Conservation (phyloP, 2,329 filamentous ascomycete species). For the Sporothrix variecibatus region DNA sequence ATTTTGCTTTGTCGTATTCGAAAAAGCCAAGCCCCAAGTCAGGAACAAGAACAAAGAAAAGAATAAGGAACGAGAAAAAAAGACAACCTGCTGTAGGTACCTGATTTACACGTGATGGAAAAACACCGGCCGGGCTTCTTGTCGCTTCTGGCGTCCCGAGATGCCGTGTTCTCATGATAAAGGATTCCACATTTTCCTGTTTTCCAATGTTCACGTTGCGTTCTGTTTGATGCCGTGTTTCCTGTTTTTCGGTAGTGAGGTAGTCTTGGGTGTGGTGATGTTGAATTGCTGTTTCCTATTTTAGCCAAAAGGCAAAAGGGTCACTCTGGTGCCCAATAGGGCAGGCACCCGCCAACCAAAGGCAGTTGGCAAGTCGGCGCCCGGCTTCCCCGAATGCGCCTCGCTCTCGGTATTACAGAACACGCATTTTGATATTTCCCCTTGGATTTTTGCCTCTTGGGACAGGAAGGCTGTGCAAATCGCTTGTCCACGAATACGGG, state of each 20-base stretch:
- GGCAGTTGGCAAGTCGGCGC: neutral
- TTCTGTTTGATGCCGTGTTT: neutral
- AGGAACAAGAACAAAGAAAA: neutral
- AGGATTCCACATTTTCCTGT: neutral
- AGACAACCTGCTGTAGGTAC: neutral
- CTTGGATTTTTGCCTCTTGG: neutral
- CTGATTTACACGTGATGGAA: neutral
- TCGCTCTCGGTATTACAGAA: conserved; percentile 2
- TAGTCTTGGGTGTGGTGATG: neutral
- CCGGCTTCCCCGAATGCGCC: conserved; percentile 14
- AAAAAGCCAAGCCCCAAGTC: neutral
- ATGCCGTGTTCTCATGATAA: neutral
- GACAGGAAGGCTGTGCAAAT: conserved; percentile 15
- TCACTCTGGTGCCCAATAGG: neutral
- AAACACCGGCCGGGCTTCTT: neutral
- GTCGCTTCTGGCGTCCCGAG: neutral
- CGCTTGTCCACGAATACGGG: neutral
- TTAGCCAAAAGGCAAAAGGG: neutral
- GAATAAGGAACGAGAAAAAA: neutral
- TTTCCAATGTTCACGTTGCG: neutral
- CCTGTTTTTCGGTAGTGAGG: neutral
- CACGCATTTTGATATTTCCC: neutral
- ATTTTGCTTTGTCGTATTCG: neutral
- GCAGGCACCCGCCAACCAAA: neutral
- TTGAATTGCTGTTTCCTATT: conserved; percentile 8